Evolutionary conservation across 2,329 filamentous ascomycete genomes (phyloP), one percentile per base, ranked within the genome.

Genomic region (Colletotrichum sp.): DNA sequence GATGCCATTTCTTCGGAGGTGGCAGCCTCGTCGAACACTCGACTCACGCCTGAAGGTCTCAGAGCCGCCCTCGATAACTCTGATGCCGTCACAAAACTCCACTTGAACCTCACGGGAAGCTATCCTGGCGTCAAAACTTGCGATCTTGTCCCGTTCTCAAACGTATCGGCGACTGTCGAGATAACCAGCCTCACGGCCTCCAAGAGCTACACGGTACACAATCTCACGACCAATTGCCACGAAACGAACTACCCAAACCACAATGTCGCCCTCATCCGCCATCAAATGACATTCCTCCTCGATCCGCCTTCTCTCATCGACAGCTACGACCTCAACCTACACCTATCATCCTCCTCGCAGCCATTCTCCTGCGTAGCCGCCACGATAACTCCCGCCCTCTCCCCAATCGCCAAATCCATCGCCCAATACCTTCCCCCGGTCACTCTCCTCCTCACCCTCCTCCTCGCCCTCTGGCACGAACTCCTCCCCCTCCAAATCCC

Each of bases 401-500:
- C 26, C 26, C 44, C 44, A 2, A 15, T 18, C 12, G 8, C 28
- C 28, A 30, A 24, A 8, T 21, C 28, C 6, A 32, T 66, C 15
- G 44, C 65, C 26, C 44, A 55, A 15, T 32, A 15, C 12, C 44
- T 57, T 8, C 30, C 65, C 12, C n/a, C 55, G 0, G 13, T n/a
- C 4, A 21, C 65, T 8, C 55, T 68, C 44, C 21, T 57, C 13
- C 28, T 57, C 1, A 52, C 24, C 13, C 39, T 68, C 5, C 13
- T 68, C 44, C 39, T 68, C 18, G 65, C 65, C 13, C 44, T 68
- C 8, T 68, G 44, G 65, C 65, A 68, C n/a, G 65, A 68, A 55
- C 26, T 26, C 49, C 21, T 30, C 26, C 44, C 65, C 6, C 65
- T 52, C 18, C 28, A 30, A 12, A 3, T 9, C 24, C 8, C 26